Conservation (phyloP, 495 filamentous ascomycete genomes). For the Neurospora intermedia region DNA sequence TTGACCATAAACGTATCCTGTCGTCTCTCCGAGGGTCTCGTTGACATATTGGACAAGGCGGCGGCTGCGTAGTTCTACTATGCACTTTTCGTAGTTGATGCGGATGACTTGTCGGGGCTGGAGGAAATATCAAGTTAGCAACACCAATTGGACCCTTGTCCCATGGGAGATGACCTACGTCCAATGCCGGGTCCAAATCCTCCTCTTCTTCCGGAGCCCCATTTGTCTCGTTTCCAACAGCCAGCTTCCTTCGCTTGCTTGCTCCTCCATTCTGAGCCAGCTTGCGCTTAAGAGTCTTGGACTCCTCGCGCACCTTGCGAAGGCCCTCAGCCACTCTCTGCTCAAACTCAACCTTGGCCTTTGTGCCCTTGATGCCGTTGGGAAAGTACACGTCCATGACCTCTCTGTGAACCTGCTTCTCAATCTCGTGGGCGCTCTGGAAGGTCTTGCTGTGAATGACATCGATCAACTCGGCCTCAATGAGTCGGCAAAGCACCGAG, state of each 20-base stretch:
- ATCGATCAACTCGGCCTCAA: slow-evolving; percentile 36
- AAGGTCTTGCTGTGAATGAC: slow-evolving; percentile 27
- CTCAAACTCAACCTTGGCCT: slow-evolving; percentile 45
- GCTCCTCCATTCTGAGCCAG: slow-evolving; percentile 29
- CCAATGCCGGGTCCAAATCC: slow-evolving; percentile 28
- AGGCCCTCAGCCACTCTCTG: slow-evolving; percentile 45
- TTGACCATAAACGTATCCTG: slow-evolving; percentile 62
- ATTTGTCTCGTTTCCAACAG: slow-evolving; percentile 17
- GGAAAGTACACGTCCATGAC: slow-evolving; percentile 28
- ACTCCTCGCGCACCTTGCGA: slow-evolving; percentile 33
- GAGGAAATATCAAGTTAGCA: slow-evolving; percentile 15
- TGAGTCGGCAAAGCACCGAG: slow-evolving; percentile 30
- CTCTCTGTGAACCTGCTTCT: slow-evolving; percentile 29
- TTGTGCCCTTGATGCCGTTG: slow-evolving; percentile 36
- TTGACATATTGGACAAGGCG: slow-evolving; percentile 54
- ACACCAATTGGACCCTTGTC: background rate
- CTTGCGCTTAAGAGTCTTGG: slow-evolving; percentile 38
- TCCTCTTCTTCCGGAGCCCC: slow-evolving; percentile 21
- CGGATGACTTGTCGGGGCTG: slow-evolving; percentile 54
- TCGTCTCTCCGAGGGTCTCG: slow-evolving; percentile 49
- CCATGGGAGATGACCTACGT: slow-evolving; percentile 16
- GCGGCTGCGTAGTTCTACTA: slow-evolving; percentile 68
- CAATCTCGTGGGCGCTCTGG: slow-evolving; percentile 28
- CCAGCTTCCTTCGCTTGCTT: slow-evolving; percentile 39
- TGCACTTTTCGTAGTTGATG: slow-evolving; percentile 76